Evolutionary conservation across 1,139 yeast genomes (phyloP), one percentile per base, ranked within the genome.

Genomic region (Suhomyces ambrosiae): DNA sequence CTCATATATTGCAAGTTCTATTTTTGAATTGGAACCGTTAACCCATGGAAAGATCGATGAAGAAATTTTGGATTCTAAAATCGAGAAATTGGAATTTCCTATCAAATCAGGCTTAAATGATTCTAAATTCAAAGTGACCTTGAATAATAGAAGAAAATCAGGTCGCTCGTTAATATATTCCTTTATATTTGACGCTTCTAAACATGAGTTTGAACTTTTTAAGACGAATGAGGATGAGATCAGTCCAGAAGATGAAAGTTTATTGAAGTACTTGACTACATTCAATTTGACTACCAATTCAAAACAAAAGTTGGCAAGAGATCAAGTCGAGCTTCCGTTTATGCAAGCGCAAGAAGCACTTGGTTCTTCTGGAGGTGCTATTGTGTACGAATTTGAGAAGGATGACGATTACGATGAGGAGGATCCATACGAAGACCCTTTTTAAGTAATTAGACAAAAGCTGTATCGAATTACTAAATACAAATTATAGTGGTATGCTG

Each of bases 341-440:
- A 65, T 90, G 68, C 86, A 86, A 51, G 97, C 97, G 0, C 97
- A 90, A 57, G 71, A 76, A 35, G 73, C 76, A 18, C 69, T 85
- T 42, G 94, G 89, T 3, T 87, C 92, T 19, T 54, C 63, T 15
- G 95, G 96, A 26, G 79, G 79, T 8, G 97, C 98, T 1, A 90
- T 92, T 52, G 95, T 92, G 9, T 92, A 90, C 56, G 94, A 90
- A 56, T 90, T 81, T 56, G 95, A 86, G 52, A 78, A 78, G 51
- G 84, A 79, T 48, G 84, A 90, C 58, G 97, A 90, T 57, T 90
- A 89, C 50, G 97, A 92, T 56, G 97, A 92, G 60, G 97, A 92
- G 49, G 98, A 92, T 60, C 97, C 97, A 0, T 90, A 83, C 52
- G 98, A 92, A 56, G 97, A 92, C 55, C 97, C 97, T 4, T 90